These are phyloP conservation scores for Quercus wislizeni DNA, from an alignment of 306 rosid species.

Conservation along the genomic window DNA sequence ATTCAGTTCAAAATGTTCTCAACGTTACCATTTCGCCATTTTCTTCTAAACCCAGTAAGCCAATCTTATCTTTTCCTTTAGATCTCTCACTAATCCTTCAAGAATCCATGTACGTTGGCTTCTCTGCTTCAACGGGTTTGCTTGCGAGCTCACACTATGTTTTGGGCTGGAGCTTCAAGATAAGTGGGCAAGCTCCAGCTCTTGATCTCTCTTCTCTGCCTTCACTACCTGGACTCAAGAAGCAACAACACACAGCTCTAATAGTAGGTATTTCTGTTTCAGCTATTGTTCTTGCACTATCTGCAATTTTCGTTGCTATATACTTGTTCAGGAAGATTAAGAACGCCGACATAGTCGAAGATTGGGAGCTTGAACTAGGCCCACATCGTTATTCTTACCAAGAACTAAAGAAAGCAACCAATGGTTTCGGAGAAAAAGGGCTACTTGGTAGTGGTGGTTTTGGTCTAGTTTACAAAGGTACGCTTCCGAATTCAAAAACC, in stretches of 20 bases:
- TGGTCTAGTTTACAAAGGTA: slow-evolving; percentile 76
- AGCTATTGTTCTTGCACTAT: slow-evolving; percentile 17
- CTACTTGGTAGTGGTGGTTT: slow-evolving; percentile 78
- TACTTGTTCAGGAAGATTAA: slow-evolving; percentile 46
- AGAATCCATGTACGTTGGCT: slow-evolving; percentile 76
- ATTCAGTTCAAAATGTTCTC: slow-evolving; percentile 36
- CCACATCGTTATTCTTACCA: slow-evolving; percentile 79
- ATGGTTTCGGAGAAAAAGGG: slow-evolving; percentile 59
- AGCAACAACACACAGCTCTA: slow-evolving; percentile 44
- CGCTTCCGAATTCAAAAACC: slow-evolving; percentile 51
- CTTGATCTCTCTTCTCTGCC: slow-evolving; percentile 65
- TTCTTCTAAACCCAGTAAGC: slow-evolving; percentile 55
- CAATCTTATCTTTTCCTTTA: slow-evolving; percentile 44
- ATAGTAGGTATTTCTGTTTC: slow-evolving; percentile 36
- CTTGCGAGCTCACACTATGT: slow-evolving; percentile 90
- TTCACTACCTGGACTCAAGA: slow-evolving; percentile 55
- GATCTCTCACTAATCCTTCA: slow-evolving; percentile 55
- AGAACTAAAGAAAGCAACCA: slow-evolving; percentile 77
- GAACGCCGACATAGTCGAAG: slow-evolving; percentile 66
- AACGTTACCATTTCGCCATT: slow-evolving; percentile 55
- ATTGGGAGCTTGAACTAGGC: slow-evolving; percentile 85
- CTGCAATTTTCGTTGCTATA: slow-evolving; percentile 27
- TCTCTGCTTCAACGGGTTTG: slow-evolving; percentile 83
- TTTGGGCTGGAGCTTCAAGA: slow-evolving; percentile 85
- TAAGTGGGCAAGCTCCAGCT: slow-evolving; percentile 52